phyloP scores from a whole-genome alignment of 441 rosid genomes.

The Brassica hybrid region DNA sequence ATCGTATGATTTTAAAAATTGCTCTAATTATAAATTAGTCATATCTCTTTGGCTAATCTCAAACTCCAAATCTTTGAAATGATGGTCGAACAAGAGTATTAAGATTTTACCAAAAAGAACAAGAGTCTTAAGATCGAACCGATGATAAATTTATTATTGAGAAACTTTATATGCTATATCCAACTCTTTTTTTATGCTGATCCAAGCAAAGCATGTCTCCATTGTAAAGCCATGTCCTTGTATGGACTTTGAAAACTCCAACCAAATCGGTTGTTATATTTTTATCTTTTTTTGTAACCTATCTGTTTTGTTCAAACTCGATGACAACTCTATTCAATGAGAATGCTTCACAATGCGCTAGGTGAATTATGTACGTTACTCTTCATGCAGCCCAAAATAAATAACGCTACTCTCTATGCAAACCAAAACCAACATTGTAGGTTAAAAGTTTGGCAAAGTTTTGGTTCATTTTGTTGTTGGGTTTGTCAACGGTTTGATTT shows the following conservation, averaged over 20 bases:
- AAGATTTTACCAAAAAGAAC: no score
- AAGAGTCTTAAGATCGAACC: no score
- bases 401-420: neutral
- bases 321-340: neutral
- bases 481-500: constrained; percentile 21
- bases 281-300: neutral
- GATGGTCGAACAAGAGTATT: neutral
- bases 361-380: neutral
- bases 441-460: neutral
- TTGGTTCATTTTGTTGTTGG: neutral
- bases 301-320: neutral
- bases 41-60: neutral
- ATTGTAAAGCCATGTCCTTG: neutral
- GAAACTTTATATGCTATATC: neutral
- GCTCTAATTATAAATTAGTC: no score
- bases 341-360: neutral
- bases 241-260: neutral
- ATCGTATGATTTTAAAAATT: no score
- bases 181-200: neutral
- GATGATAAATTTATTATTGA: neutral
- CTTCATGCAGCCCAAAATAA: neutral
- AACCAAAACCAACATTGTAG: constrained; percentile 3
- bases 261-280: neutral
- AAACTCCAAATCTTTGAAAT: neutral
- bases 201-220: neutral